A percentile compares a stretch with the other conserved stretches of the same genome.
Evolutionary conservation across 1,284 basidiomycete species (phyloP).

Genomic region (Apiotrichum mycotoxinovorans): DNA sequence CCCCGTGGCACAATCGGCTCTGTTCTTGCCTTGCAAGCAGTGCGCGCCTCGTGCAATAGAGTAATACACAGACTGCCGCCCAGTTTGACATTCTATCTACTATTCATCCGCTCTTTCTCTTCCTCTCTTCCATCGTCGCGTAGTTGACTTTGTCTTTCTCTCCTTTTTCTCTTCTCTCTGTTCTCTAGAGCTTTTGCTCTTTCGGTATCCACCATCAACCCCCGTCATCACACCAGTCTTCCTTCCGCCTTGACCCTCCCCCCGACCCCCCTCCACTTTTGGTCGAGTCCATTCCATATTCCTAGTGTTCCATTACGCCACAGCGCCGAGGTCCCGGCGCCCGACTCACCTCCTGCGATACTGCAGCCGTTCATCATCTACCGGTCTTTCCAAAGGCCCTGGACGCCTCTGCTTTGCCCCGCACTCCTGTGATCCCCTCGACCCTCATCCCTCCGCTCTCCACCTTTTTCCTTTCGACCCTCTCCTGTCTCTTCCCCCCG

Average conservation of each 20-base stretch:
- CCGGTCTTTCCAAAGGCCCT: background rate
- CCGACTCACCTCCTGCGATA: background rate
- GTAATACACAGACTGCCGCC: no score
- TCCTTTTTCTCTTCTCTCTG: background rate
- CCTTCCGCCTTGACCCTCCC: background rate
- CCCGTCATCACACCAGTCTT: no score
- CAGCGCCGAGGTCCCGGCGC: background rate
- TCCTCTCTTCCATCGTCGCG: background rate
- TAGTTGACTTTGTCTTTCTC: background rate
- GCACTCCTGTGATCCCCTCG: background rate
- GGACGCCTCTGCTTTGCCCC: background rate
- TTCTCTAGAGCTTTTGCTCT: no score
- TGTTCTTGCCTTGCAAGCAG: background rate
- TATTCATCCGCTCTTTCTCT: background rate
- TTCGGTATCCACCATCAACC: no score
- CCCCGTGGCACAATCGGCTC: background rate
- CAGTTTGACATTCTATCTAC: no score
- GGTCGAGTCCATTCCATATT: background rate
- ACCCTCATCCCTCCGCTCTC: background rate
- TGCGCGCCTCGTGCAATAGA: background rate
- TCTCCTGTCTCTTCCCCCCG: background rate
- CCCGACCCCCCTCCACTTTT: background rate
- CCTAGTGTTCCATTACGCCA: background rate
- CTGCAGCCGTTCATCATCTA: background rate
- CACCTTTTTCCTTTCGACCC: background rate